These are phyloP conservation scores for Komagataella ulmi DNA, from an alignment of 805 yeast genomes.

Conservation along the genomic window DNA sequence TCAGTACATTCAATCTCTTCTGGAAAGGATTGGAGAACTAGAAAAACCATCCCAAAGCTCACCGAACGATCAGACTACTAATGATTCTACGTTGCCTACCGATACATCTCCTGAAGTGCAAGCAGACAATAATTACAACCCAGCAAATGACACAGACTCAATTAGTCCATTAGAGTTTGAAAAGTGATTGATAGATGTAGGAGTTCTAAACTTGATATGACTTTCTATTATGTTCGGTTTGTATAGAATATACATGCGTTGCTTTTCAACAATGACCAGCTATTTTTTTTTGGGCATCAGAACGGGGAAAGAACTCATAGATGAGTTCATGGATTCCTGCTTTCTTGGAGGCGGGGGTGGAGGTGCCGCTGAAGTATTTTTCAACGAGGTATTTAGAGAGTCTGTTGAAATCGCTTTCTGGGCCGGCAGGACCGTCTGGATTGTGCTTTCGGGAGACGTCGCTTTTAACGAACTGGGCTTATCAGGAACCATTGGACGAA, in stretches of 20 bases:
- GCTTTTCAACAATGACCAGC: not conserved
- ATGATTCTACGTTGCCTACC: not conserved
- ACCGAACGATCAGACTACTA: not conserved
- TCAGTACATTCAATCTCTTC: conserved; percentile 42
- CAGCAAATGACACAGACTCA: not conserved
- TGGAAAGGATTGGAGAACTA: conserved; percentile 16
- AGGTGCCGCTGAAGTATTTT: not conserved
- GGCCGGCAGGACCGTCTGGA: not conserved
- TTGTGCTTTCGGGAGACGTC: not conserved
- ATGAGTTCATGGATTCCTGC: not conserved
- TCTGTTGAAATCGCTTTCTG: not conserved
- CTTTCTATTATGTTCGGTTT: not conserved
- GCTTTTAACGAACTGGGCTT: not conserved
- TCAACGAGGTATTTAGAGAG: not conserved
- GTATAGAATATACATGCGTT: not conserved
- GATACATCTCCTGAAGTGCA: not conserved
- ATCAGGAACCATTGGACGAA: not conserved
- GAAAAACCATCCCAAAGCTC: not conserved
- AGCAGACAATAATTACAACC: not conserved
- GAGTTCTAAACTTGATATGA: not conserved
- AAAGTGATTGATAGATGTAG: not conserved
- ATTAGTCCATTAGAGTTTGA: not conserved
- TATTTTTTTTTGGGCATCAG: not conserved
- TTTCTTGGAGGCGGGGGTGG: not conserved
- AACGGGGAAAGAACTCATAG: not conserved